A percentile compares a stretch with the other conserved stretches of the same genome.
These are phyloP conservation scores for Leishmania aethiopica DNA, from an alignment of 208 protist genomes.

Conservation along the genomic window DNA sequence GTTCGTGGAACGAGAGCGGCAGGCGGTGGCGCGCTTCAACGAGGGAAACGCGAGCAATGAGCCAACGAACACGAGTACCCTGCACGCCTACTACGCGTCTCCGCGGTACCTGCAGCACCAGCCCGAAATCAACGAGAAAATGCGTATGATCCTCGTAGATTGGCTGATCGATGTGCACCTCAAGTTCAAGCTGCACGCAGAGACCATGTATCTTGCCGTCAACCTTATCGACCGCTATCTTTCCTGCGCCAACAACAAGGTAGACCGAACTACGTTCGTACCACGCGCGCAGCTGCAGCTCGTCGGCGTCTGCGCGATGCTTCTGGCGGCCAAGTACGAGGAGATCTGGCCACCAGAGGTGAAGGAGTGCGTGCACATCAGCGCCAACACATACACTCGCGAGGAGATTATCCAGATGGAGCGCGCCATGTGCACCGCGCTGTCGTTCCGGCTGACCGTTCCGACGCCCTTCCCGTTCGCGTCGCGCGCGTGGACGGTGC, in stretches of 20 bases:
- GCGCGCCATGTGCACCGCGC: slow-evolving; percentile 71
- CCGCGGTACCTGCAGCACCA: slow-evolving; percentile 86
- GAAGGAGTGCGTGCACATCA: slow-evolving; percentile 95
- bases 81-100: slow-evolving; percentile 71
- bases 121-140: slow-evolving; percentile 96
- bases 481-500: slow-evolving; percentile 69
- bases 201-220: slow-evolving; percentile 98
- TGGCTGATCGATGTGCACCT: slow-evolving; percentile 98
- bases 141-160: slow-evolving; percentile 98
- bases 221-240: slow-evolving; percentile 97
- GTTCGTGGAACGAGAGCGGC: slow-evolving; percentile 73
- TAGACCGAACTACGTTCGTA: slow-evolving; percentile 51
- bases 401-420: slow-evolving; percentile 94
- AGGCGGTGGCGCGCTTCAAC: slow-evolving; percentile 58
- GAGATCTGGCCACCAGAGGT: slow-evolving; percentile 94
- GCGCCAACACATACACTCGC: slow-evolving; percentile 92
- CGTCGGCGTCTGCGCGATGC: slow-evolving; percentile 92
- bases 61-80: slow-evolving; percentile 35
- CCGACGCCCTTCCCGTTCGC: slow-evolving; percentile 89
- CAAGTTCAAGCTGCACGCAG: slow-evolving; percentile 96
- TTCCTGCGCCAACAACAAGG: slow-evolving; percentile 71
- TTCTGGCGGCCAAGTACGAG: slow-evolving; percentile 95
- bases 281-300: slow-evolving; percentile 95
- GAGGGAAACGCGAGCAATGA: slow-evolving; percentile 47
- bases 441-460: slow-evolving; percentile 90